Evolutionary conservation across 106 monocot species (phyloP), one percentile per base, ranked within the genome.

Genomic region (Amphibolis antarctica): DNA sequence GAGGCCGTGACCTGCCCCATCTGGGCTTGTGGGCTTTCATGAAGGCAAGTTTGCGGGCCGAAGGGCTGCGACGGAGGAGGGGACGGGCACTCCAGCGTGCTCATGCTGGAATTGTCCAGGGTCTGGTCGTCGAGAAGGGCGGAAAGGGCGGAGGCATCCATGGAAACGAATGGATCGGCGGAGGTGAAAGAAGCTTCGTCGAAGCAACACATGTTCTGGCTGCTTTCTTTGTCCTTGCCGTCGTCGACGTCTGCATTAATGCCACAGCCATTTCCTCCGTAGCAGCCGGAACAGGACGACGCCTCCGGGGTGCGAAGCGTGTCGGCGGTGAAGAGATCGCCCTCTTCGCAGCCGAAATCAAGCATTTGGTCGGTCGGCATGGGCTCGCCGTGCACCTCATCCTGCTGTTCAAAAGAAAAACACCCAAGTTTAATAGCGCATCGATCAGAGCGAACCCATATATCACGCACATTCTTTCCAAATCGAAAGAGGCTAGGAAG

Each of bases 261-360:
- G n/a, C 55, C 19, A 26, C 55, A 10, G 10, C 31, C 50, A 26
- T 45, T 67, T 15, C 66, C 36, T 0, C 67, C 64, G 31, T 15
- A 24, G 24, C 43, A 48, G 36, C 59, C 66, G 20, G 55, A 68
- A 50, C 64, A 71, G 5, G 77, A 71, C 7, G 77, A 72, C 46
- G 51, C 64, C 15, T 76, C 53, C 42, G 63, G 47, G 48, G 9
- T 28, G 36, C 57, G 24, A 67, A 76, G 66, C 52, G 74, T 52
- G n/a, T 71, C 73, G 10, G 69, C 73, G 10, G 69, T 51, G 27
- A 64, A 71, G 30, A 58, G 42, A 0, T 68, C 67, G 20, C 68
- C 78, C 17, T 88, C 88, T 43, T 82, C 75, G 30, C 68, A 69
- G n/a, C n/a, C n/a, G 69, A 86, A 82, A 43, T 75, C 72, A 22